Percentiles rank a stretch among this genome's conserved stretches.
phyloP scores from a whole-genome alignment of 176 grass and related monocot species.

The Canna indica region DNA sequence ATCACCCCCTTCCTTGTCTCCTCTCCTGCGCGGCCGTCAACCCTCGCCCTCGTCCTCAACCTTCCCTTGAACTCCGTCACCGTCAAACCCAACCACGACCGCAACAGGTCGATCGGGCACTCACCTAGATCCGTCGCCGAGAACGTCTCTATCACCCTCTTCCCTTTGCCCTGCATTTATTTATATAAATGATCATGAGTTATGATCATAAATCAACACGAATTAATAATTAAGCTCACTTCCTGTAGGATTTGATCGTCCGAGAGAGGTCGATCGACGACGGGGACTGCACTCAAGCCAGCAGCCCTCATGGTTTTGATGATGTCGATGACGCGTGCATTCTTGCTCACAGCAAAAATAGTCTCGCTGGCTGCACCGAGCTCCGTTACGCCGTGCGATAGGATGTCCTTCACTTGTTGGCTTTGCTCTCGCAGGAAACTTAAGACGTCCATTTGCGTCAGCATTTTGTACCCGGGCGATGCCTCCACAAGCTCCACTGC shows the following conservation, averaged over 20 bases:
- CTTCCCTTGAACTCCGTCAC: slow-evolving; percentile 68
- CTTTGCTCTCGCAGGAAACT: slow-evolving; percentile 38
- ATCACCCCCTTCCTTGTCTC: slow-evolving; percentile 33
- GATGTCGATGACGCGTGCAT: slow-evolving; percentile 46
- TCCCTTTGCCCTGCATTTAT: slow-evolving; percentile 55
- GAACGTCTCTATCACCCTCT: slow-evolving; percentile 56
- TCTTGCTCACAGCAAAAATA: slow-evolving; percentile 37
- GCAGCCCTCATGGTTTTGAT: slow-evolving; percentile 55
- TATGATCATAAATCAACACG: neutral
- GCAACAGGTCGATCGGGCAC: slow-evolving; percentile 44
- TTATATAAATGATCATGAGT: neutral
- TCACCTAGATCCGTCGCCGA: slow-evolving; percentile 59
- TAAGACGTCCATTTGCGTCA: slow-evolving; percentile 86
- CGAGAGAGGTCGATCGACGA: slow-evolving; percentile 28
- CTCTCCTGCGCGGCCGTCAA: neutral
- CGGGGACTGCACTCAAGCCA: slow-evolving; percentile 63
- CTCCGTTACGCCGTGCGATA: slow-evolving; percentile 38
- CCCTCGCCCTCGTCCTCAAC: slow-evolving; percentile 13
- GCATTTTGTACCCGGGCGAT: slow-evolving; percentile 63
- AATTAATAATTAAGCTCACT: slow-evolving; percentile 24
- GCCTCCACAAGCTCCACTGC: slow-evolving; percentile 62
- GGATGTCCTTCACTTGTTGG: slow-evolving; percentile 38
- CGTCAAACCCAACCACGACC: slow-evolving; percentile 35
- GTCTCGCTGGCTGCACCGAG: slow-evolving; percentile 50
- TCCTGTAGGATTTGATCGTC: slow-evolving; percentile 29